Base-by-base conservation (phyloP, 2,329 filamentous ascomycete genomes). In the Xylariaceae sp. region DNA sequence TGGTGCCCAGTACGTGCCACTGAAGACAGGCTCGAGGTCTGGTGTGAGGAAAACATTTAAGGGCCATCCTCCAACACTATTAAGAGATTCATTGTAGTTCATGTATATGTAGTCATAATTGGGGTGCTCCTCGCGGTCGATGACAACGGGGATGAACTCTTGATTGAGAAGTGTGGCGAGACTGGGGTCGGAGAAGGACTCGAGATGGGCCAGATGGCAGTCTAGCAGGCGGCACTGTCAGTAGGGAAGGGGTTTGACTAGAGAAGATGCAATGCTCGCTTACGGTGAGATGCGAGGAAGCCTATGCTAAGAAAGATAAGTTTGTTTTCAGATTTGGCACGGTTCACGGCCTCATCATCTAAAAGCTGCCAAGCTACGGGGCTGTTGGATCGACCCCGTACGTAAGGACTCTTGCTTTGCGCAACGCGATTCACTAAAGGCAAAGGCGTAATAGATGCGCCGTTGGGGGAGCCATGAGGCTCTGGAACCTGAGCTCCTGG, bases 51-150 rank as follows among this genome's bases (percentile, higher is more conserved):
- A 98, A n/a, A 96, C 88, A 70, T 97, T 98, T 59, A 98, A 78
- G 1, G 95, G 95, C 93, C 95, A 98, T 34, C 95, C 95, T 8
- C 92, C 94, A 1, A 86, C 88, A 17, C 90, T 92, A 56, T 90
- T 96, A 9, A 95, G 94, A 1, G 94, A 94, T 73, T 97, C 92
- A 36, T 96, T 89, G 74, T 96, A 99, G 77, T 96, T 96, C 92
- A 97, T 97, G 74, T 98, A 98, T 63, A 98, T 93, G 60, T 90
- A 87, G 71, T 99, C 95, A 63, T 98, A 87, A 71, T 98, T 93
- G 7, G 94, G 94, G 23, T 94, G 87, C 75, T 96, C 92, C 75
- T 99, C 95, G 58, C 93, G 87, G 74, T 99, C 95, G 69, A 98
- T 85, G 67, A 97, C 90, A 72, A 98, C 87, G 3, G 95, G 94